Evolutionary conservation across 2,329 filamentous ascomycete genomes (phyloP).

Genomic region (Diaporthe helianthi): DNA sequence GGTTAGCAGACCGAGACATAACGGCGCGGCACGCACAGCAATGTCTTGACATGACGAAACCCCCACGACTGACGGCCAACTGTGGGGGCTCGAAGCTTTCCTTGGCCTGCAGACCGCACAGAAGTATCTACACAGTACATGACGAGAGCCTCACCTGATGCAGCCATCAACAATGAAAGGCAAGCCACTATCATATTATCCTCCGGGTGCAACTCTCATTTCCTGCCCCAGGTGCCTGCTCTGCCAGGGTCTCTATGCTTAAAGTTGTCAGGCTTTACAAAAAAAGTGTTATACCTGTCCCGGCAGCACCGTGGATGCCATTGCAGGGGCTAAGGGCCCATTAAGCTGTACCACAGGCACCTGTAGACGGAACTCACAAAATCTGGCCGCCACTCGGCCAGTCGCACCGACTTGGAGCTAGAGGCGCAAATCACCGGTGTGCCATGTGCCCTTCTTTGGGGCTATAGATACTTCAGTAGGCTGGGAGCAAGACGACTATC

Average conservation of each 20-base stretch:
- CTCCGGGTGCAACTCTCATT: not conserved
- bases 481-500: not conserved
- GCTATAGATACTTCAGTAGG: too few species aligned
- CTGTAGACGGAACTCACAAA: not conserved
- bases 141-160: constrained; percentile 5
- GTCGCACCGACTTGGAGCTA: not conserved
- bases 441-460: not conserved
- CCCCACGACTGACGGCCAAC: constrained; percentile 1
- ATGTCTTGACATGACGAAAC: constrained; percentile 25
- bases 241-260: not conserved
- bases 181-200: not conserved
- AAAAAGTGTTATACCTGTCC: not conserved
- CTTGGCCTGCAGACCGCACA: not conserved
- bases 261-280: not conserved
- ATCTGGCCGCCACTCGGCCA: not conserved
- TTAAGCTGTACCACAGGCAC: too few species aligned
- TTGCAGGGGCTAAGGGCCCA: not conserved
- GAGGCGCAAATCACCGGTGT: not conserved
- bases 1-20: constrained; percentile 6
- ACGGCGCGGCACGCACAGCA: constrained; percentile 2
- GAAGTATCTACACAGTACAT: constrained; percentile 1
- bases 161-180: not conserved
- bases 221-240: not conserved
- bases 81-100: constrained; percentile 7
- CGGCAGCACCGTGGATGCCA: not conserved